Conservation (phyloP, 2,329 filamentous ascomycete species). For the Cercospora citrullina region DNA sequence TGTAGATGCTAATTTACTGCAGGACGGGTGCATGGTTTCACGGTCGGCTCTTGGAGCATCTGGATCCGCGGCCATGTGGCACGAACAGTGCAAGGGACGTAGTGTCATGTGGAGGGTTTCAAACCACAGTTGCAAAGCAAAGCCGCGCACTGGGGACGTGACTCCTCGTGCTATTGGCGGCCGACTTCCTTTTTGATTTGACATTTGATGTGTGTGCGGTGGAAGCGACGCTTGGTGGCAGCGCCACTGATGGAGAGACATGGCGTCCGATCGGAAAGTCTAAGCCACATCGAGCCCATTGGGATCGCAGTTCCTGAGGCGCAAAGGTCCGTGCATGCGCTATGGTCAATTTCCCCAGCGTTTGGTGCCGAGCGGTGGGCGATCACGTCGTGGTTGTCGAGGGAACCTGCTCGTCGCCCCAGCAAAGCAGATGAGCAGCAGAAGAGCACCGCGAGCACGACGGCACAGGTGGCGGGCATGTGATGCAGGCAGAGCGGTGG, state of each 20-base stretch:
- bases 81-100: neutral
- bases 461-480: neutral
- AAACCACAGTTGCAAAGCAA: neutral
- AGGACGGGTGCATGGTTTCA: conserved; percentile 10
- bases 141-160: neutral
- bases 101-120: neutral
- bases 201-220: neutral
- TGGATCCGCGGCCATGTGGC: neutral
- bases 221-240: neutral
- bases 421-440: conserved; percentile 3
- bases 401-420: conserved; percentile 10
- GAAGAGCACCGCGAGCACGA: neutral
- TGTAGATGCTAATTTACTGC: conserved; percentile 5
- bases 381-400: conserved; percentile 9
- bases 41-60: neutral
- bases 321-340: neutral
- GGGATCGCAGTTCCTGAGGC: neutral
- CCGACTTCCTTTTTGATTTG: neutral
- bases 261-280: conserved; percentile 1
- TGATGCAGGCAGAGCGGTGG: neutral
- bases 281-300: neutral
- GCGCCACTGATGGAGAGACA: conserved; percentile 5
- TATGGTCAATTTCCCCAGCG: conserved; percentile 4
- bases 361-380: neutral
- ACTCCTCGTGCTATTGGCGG: neutral